phyloP scores from a whole-genome alignment of 352 stramenopile genomes.

The Phytophthora capsici region DNA sequence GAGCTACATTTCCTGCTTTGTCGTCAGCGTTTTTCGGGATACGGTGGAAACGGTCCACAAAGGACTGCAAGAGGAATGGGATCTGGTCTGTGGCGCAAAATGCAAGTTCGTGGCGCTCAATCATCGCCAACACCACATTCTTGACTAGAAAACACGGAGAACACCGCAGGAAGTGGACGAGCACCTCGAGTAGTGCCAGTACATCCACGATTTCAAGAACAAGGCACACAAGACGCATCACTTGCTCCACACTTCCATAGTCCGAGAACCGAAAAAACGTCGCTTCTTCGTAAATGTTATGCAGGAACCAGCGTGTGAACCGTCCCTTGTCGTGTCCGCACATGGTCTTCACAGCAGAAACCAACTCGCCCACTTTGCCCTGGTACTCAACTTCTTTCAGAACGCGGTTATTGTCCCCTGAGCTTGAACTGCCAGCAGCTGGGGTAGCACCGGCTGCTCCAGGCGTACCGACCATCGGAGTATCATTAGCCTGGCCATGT shows the following conservation, averaged over 20 bases:
- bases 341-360: conserved; percentile 88
- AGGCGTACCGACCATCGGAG: conserved; percentile 35
- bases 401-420: conserved; percentile 57
- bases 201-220: conserved; percentile 87
- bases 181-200: conserved; percentile 78
- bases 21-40: conserved; percentile 77
- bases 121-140: conserved; percentile 82
- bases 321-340: conserved; percentile 87
- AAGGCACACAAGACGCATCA: conserved; percentile 82
- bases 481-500: conserved; percentile 71
- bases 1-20: conserved; percentile 69
- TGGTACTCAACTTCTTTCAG: conserved; percentile 85
- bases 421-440: conserved; percentile 19
- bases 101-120: conserved; percentile 84
- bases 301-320: conserved; percentile 82
- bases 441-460: conserved; percentile 10
- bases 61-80: conserved; percentile 78
- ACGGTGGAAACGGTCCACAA: conserved; percentile 83
- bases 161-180: conserved; percentile 80
- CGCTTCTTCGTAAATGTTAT: conserved; percentile 83
- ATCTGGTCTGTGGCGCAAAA: conserved; percentile 88
- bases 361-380: conserved; percentile 81
- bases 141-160: conserved; percentile 83
- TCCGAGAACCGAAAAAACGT: conserved; percentile 88
- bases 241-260: conserved; percentile 82